Evolutionary conservation across 2,329 filamentous ascomycete species (phyloP).

Genomic region (Eutypa lata): DNA sequence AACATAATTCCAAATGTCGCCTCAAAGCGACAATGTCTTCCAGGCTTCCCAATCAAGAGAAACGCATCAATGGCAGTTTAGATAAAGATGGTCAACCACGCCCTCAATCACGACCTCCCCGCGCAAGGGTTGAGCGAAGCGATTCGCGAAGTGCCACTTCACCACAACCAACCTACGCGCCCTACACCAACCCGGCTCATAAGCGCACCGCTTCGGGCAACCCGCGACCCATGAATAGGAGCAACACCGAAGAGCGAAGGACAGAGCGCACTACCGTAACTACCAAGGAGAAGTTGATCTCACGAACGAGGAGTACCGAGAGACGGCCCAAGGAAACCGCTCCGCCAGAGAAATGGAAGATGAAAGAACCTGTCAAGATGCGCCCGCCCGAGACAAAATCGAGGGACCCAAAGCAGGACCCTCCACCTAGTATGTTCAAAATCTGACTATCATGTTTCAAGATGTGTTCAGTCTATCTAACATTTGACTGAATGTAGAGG

Average conservation of each 20-base stretch:
- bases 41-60: conserved; percentile 36
- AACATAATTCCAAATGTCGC: conserved; percentile 22
- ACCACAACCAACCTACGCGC: conserved; percentile 28
- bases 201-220: conserved; percentile 58
- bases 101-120: conserved; percentile 24
- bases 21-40: conserved; percentile 28
- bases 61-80: conserved; percentile 39
- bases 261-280: conserved; percentile 58
- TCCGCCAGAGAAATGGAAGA: conserved; percentile 29
- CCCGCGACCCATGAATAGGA: conserved; percentile 47
- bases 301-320: conserved; percentile 58
- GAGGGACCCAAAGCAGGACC: conserved; percentile 45
- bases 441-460: not conserved
- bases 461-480: conserved; percentile 17
- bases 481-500: conserved; percentile 30
- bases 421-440: conserved; percentile 43
- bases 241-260: conserved; percentile 47
- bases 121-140: conserved; percentile 17
- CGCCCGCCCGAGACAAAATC: conserved; percentile 42
- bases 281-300: conserved; percentile 60
- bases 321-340: conserved; percentile 32
- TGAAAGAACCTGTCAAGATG: conserved; percentile 39
- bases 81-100: conserved; percentile 17
- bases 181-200: conserved; percentile 43
- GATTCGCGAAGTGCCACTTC: conserved; percentile 36